These are phyloP conservation scores for Phyllostachys edulis DNA, from an alignment of 176 grass and related monocot genomes.

Conservation along the genomic window DNA sequence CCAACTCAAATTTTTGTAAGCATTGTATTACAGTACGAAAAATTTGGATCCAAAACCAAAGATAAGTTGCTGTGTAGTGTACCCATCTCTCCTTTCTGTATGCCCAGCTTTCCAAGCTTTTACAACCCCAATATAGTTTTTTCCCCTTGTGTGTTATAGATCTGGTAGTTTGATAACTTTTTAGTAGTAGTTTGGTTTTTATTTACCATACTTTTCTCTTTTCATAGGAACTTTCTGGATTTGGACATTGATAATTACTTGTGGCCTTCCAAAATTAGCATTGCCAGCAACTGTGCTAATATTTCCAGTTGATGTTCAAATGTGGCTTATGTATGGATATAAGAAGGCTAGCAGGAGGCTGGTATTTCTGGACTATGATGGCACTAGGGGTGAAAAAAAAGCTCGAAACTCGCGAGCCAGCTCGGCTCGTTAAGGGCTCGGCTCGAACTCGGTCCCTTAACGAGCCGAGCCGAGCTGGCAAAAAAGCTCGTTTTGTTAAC, in stretches of 20 bases:
- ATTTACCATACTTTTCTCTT: not conserved
- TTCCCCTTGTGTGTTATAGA: not conserved
- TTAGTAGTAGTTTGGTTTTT: not conserved
- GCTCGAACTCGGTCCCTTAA: too few relatives aligned
- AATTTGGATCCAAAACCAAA: not conserved
- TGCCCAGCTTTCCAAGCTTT: not conserved
- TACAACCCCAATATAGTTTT: not conserved
- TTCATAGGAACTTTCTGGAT: not conserved
- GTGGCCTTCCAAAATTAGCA: not conserved
- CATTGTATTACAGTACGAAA: not conserved
- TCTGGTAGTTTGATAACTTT: not conserved
- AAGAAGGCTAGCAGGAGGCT: too few relatives aligned
- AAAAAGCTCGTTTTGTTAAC: too few relatives aligned
- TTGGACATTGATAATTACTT: not conserved
- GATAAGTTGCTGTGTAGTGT: not conserved
- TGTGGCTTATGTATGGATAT: not conserved
- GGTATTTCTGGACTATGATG: too few relatives aligned
- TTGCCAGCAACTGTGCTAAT: not conserved
- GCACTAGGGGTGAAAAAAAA: too few relatives aligned
- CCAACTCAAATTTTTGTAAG: conserved; percentile 2
- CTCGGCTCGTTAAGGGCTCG: too few relatives aligned
- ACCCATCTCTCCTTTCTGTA: not conserved
- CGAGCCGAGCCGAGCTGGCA: too few relatives aligned
- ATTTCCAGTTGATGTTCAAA: not conserved
- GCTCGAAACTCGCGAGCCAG: too few relatives aligned